Evolutionary conservation across 208 protist species (phyloP).

Genomic region (Leishmania aethiopica): DNA sequence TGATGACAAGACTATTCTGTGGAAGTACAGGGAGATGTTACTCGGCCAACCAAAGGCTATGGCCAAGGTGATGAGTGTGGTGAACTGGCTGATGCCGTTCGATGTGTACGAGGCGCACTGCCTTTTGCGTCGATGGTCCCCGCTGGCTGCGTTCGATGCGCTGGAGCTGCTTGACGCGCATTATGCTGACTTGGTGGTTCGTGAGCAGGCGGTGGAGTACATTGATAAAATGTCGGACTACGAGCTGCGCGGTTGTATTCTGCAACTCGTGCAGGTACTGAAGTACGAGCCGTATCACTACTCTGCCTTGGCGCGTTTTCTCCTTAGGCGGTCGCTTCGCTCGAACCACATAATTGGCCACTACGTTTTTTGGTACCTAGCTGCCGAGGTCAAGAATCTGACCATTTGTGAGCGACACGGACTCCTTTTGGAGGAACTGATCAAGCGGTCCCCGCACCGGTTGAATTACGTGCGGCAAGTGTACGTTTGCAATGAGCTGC

Average conservation of each 20-base stretch:
- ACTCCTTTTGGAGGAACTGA: constrained; percentile 83
- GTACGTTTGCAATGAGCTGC: constrained; percentile 62
- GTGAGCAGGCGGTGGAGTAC: constrained; percentile 71
- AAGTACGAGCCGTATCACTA: constrained; percentile 90
- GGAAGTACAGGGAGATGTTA: constrained; percentile 66
- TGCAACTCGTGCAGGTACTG: constrained; percentile 89
- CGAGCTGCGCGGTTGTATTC: constrained; percentile 70
- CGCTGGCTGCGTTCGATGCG: constrained; percentile 62
- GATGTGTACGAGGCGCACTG: constrained; percentile 68
- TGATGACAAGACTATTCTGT: constrained; percentile 74
- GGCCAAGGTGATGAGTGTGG: constrained; percentile 72
- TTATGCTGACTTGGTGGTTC: constrained; percentile 66
- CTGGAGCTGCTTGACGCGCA: constrained; percentile 81
- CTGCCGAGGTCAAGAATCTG: constrained; percentile 80
- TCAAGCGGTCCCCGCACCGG: constrained; percentile 59
- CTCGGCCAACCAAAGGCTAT: constrained; percentile 59
- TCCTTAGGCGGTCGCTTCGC: constrained; percentile 66
- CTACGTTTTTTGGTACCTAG: constrained; percentile 90
- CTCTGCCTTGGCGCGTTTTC: constrained; percentile 66
- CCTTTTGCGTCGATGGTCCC: constrained; percentile 53
- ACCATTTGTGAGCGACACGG: constrained; percentile 77
- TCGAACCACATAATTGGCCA: constrained; percentile 82
- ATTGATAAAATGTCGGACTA: constrained; percentile 68
- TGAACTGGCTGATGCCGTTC: constrained; percentile 70
- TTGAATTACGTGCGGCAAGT: constrained; percentile 58